phyloP scores from a whole-genome alignment of 1,284 basidiomycete genomes.

The Cutaneotrichosporon sp. region DNA sequence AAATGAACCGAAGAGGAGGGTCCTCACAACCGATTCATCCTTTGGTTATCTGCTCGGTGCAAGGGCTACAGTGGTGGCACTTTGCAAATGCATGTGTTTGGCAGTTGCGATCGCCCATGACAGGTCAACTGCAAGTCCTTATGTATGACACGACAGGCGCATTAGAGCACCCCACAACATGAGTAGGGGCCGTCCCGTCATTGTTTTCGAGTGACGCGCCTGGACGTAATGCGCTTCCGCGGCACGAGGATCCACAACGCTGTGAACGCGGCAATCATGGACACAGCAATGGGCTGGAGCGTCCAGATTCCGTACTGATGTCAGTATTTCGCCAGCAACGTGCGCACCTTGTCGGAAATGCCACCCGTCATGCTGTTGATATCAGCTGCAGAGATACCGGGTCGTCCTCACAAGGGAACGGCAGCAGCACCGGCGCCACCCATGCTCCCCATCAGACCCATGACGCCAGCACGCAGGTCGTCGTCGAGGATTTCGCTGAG shows the following conservation, averaged over 20 bases:
- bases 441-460: slow-evolving; percentile 57
- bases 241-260: slow-evolving; percentile 12
- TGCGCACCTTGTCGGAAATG: slow-evolving; percentile 9
- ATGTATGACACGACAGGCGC: no score
- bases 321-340: background rate
- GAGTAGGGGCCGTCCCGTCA: no score
- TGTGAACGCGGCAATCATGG: slow-evolving; percentile 11
- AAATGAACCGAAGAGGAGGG: no score
- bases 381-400: no score
- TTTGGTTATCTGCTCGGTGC: no score
- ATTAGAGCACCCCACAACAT: no score
- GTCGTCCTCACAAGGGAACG: slow-evolving; percentile 52
- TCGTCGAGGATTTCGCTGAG: slow-evolving; percentile 56
- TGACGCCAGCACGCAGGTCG: slow-evolving; percentile 57
- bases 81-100: no score
- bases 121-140: no score
- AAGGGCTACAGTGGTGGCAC: no score
- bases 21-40: no score
- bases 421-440: slow-evolving; percentile 60
- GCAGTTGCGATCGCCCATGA: no score
- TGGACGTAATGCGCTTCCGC: slow-evolving; percentile 2
- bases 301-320: slow-evolving; percentile 16
- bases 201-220: no score
- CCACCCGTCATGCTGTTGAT: slow-evolving; percentile 12
- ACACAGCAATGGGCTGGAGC: slow-evolving; percentile 15